Percentiles rank a stretch among this genome's conserved stretches.
Conservation (phyloP, 2,329 filamentous ascomycete species). For the Sclerotinia glacialis region DNA sequence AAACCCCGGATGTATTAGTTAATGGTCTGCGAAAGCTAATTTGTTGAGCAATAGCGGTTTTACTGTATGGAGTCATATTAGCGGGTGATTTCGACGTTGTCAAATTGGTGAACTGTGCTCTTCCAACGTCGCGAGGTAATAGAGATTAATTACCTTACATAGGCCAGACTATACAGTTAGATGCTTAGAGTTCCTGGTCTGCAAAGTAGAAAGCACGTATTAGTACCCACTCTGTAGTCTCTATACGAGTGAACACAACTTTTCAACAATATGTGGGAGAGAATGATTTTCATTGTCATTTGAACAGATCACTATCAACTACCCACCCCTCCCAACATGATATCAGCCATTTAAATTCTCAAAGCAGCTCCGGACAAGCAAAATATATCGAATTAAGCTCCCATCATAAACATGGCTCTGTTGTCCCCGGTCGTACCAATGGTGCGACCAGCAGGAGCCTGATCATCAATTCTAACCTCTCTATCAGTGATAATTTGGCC, state of each 20-base stretch:
- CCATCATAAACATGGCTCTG: conserved; percentile 12
- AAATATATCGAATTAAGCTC: background rate
- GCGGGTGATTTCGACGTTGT: too few relatives aligned
- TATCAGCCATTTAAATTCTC: background rate
- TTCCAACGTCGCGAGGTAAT: too few relatives aligned
- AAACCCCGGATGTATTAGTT: too few relatives aligned
- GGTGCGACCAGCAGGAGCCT: background rate
- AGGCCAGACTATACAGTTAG: background rate
- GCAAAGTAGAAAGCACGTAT: background rate
- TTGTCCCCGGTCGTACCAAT: background rate
- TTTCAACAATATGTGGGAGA: background rate
- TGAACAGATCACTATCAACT: background rate
- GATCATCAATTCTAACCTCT: background rate
- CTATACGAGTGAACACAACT: background rate
- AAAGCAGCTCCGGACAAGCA: background rate
- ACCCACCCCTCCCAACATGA: background rate
- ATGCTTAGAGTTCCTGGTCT: background rate
- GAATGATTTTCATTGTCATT: background rate
- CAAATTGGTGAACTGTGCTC: too few relatives aligned
- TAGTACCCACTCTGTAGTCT: background rate
- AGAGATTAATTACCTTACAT: background rate
- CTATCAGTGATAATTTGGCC: background rate
- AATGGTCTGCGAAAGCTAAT: too few relatives aligned
- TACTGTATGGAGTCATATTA: too few relatives aligned
- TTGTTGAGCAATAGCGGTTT: too few relatives aligned